phyloP scores from a whole-genome alignment of 1,139 yeast species.

The Blastobotrys ciferrii region DNA sequence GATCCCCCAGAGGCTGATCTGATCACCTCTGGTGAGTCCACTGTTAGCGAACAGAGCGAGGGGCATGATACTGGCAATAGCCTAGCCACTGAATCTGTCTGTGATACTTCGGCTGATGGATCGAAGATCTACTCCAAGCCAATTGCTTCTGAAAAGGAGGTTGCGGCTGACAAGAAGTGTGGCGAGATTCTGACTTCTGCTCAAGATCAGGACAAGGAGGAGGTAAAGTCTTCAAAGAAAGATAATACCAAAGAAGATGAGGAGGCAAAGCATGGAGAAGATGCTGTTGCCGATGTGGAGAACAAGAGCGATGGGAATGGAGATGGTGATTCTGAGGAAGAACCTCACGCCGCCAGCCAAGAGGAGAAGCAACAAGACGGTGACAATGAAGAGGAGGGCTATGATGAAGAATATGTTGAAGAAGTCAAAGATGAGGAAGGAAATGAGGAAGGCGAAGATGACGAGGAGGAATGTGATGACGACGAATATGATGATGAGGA shows the following conservation, averaged over 20 bases:
- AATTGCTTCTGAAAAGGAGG: not conserved
- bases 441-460: conserved; percentile 2
- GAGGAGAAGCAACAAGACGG: no score
- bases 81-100: not conserved
- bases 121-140: not conserved
- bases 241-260: no score
- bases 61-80: conserved; percentile 2
- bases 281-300: no score
- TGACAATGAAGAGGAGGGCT: no score
- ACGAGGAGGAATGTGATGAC: conserved; percentile 1
- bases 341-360: no score
- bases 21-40: not conserved
- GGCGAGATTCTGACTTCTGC: not conserved
- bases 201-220: not conserved
- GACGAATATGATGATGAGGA: conserved; percentile 1
- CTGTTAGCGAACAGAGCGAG: conserved; percentile 2
- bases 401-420: not conserved
- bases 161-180: not conserved
- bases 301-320: no score
- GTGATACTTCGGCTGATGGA: conserved; percentile 6
- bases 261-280: no score
- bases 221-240: no score
- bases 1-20: not conserved
- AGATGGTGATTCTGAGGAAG: no score
- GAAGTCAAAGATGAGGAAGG: not conserved